phyloP scores from a whole-genome alignment of 2,329 filamentous ascomycete genomes.

The Westerdykella sp. region DNA sequence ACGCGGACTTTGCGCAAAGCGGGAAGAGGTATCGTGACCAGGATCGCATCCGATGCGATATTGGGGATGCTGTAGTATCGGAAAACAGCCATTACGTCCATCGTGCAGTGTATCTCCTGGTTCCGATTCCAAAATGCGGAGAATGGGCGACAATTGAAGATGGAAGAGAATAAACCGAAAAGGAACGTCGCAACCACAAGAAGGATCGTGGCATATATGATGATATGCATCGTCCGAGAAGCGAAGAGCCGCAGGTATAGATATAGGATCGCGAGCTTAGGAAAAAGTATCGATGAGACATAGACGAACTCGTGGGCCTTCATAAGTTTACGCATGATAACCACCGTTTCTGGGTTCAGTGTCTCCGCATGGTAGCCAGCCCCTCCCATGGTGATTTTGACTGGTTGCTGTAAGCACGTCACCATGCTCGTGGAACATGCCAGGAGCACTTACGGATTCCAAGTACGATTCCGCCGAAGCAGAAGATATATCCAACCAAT shows the following conservation, averaged over 20 bases:
- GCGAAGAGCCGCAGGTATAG: conserved; percentile 17
- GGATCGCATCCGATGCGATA: conserved; percentile 32
- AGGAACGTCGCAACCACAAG: conserved; percentile 9
- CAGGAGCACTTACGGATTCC: conserved; percentile 11
- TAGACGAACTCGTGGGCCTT: conserved; percentile 15
- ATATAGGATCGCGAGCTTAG: conserved; percentile 15
- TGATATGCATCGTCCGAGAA: conserved; percentile 2
- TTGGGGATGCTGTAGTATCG: conserved; percentile 29
- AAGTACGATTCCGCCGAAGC: conserved; percentile 11
- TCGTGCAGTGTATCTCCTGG: conserved; percentile 6
- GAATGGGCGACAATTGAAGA: conserved; percentile 14
- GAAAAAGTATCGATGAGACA: conserved; percentile 12
- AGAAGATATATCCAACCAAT: conserved; percentile 12
- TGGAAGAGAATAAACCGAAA: conserved; percentile 8
- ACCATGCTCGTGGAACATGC: neutral
- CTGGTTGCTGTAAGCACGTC: conserved; percentile 7
- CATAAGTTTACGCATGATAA: conserved; percentile 10
- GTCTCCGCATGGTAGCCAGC: conserved; percentile 12
- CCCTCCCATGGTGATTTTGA: conserved; percentile 14
- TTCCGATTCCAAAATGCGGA: conserved; percentile 8
- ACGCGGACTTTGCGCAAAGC: conserved; percentile 27
- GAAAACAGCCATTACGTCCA: conserved; percentile 9
- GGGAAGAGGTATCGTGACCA: conserved; percentile 33
- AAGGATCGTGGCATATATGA: conserved; percentile 9
- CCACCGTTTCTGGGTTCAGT: conserved; percentile 7